Conservation (phyloP, 345 rosid genomes). For the Murraya koenigii region DNA sequence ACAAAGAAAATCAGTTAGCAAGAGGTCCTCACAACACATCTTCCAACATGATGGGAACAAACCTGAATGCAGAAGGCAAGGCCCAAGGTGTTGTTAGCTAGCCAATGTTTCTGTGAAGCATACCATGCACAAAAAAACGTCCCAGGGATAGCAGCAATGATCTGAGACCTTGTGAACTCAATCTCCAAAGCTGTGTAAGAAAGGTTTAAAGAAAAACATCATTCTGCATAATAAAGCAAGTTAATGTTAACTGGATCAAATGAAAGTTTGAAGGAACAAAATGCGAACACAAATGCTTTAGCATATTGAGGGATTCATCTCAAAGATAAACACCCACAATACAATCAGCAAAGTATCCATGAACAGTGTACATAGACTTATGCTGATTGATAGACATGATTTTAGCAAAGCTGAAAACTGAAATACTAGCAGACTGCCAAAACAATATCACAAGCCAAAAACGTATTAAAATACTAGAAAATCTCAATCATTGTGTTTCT, state of each 20-base stretch:
- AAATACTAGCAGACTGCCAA: background rate
- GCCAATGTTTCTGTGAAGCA: conserved; percentile 94
- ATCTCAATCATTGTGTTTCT: background rate
- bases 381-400: background rate
- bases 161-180: conserved; percentile 93
- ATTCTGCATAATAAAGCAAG: conserved; percentile 42
- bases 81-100: conserved; percentile 93
- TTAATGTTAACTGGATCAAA: conserved; percentile 32
- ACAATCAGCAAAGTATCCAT: background rate
- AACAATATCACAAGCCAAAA: background rate
- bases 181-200: conserved; percentile 85
- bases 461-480: background rate
- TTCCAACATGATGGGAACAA: conserved; percentile 13
- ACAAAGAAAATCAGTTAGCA: background rate
- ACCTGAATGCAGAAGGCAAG: conserved; percentile 99
- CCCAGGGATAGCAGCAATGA: conserved; percentile 94
- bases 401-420: background rate
- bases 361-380: background rate
- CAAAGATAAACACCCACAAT: background rate
- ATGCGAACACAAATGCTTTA: background rate
- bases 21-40: background rate
- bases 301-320: background rate
- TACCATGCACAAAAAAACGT: conserved; percentile 98
- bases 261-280: conserved; percentile 5
- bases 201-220: conserved; percentile 33